Base-by-base conservation (phyloP, 345 rosid genomes). In the Salix exigua region DNA sequence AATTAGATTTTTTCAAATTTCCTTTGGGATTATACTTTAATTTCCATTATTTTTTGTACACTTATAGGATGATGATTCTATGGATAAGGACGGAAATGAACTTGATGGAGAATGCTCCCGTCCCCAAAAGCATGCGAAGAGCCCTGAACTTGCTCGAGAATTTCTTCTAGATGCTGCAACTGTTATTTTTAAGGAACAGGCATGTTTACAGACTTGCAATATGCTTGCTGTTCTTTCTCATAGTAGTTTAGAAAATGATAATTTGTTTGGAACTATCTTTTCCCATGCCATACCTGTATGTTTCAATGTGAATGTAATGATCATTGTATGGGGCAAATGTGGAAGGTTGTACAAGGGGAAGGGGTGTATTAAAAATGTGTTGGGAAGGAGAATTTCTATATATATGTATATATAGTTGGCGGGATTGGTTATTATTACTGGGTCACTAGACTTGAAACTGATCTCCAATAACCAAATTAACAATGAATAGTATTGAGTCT, bases 81-180 rank as follows among this genome's bases (percentile, higher is more conserved):
- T 92, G 86, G 99, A 96, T 84, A 89, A 84, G 89, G 99, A 96
- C 35, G 97, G 97, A 74, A 93, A 91, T 88, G 99, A 93, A 78
- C 87, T 96, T 65, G 99, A 96, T 88, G 98, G 92, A 73, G 98
- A 96, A 79, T 93, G 99, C 86, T 89, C 89, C 76, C 98, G 96
- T 83, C 97, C 99, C 48, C 99, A 96, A 82, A 92, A 96, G 87
- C 99, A 96, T 81, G 99, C 97, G 64, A 96, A 96, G 90, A 96
- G 98, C 91, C 98, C 98, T 74, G 99, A 96, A 86, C 99, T 93
- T 86, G 99, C 99, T 83, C 93, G 99, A 84, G 99, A 96, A 84
- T 96, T 96, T 88, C 99, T 96, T 83, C 88, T 96, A 42, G 99
- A 96, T 88, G 96, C 98, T 46, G 98, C 98, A 66, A 83, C 94